These are phyloP conservation scores for Citrullus mucosospermus DNA, from an alignment of 306 rosid genomes.

Conservation along the genomic window DNA sequence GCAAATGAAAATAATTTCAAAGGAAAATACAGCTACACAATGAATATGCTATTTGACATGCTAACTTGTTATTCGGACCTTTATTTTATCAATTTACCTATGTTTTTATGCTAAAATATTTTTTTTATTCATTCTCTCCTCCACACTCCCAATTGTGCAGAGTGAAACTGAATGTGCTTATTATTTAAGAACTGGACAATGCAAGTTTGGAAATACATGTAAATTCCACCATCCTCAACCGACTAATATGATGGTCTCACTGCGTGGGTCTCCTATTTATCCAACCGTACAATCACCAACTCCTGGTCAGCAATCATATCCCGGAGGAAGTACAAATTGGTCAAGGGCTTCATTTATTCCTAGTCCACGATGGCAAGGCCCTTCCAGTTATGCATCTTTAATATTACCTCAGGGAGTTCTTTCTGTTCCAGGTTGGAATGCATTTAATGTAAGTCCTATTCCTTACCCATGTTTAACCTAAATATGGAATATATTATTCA, in stretches of 20 bases:
- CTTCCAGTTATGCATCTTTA: slow-evolving; percentile 77
- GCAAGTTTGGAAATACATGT: slow-evolving; percentile 88
- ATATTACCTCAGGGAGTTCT: slow-evolving; percentile 92
- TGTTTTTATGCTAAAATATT: not conserved
- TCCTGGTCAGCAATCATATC: slow-evolving; percentile 79
- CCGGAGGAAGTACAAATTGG: slow-evolving; percentile 83
- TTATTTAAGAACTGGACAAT: slow-evolving; percentile 91
- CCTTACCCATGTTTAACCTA: slow-evolving; percentile 9
- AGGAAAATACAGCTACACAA: not conserved
- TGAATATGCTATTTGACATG: not conserved
- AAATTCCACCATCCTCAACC: slow-evolving; percentile 98
- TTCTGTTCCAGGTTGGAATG: slow-evolving; percentile 86
- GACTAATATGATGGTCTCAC: slow-evolving; percentile 76
- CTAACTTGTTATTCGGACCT: not conserved
- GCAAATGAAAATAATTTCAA: too few relatives aligned
- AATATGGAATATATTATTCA: not conserved
- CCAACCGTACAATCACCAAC: slow-evolving; percentile 86
- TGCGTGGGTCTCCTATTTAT: slow-evolving; percentile 75
- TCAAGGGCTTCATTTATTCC: slow-evolving; percentile 81
- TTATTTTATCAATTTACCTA: not conserved
- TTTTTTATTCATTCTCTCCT: slow-evolving; percentile 12
- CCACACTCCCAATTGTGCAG: slow-evolving; percentile 26
- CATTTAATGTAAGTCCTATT: slow-evolving; percentile 61
- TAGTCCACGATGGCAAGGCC: slow-evolving; percentile 97
- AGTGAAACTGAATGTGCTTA: slow-evolving; percentile 74